These are phyloP conservation scores for Parietichytrium sp. DNA, from an alignment of 108 stramenopile species.

Conservation along the genomic window DNA sequence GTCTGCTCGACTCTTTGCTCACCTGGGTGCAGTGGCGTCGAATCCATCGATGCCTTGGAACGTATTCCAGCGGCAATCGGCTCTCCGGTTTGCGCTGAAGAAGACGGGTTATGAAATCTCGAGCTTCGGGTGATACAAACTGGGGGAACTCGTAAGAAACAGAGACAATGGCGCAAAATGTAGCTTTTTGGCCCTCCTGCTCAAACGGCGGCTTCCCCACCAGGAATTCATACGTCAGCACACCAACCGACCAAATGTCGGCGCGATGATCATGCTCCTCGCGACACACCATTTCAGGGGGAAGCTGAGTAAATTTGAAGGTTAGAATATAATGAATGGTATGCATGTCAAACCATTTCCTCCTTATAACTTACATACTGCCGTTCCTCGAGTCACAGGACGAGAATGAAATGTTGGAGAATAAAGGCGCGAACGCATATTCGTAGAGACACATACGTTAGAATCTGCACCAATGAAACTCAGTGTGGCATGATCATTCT, in stretches of 20 bases:
- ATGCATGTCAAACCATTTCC: too few relatives aligned
- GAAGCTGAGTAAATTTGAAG: too few relatives aligned
- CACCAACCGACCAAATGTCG: conserved; percentile 67
- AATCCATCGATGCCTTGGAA: conserved; percentile 90
- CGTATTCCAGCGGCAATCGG: conserved; percentile 74
- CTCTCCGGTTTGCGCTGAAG: conserved; percentile 83
- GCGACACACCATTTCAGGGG: conserved; percentile 43
- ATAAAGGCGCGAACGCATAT: too few relatives aligned
- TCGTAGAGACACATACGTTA: too few relatives aligned
- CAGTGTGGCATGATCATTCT: too few relatives aligned
- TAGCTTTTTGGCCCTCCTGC: conserved; percentile 84
- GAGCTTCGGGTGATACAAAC: conserved; percentile 80
- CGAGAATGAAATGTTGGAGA: too few relatives aligned
- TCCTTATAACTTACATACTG: too few relatives aligned
- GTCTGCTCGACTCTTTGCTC: too few relatives aligned
- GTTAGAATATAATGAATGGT: too few relatives aligned
- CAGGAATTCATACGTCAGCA: conserved; percentile 91
- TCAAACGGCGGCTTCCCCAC: conserved; percentile 93
- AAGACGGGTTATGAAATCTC: conserved; percentile 82
- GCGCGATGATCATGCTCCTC: conserved; percentile 60
- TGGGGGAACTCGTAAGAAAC: conserved; percentile 89
- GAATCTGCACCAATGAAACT: too few relatives aligned
- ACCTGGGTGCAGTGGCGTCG: too few relatives aligned
- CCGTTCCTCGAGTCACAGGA: too few relatives aligned
- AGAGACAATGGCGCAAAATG: conserved; percentile 83